Percentiles rank a stretch among this genome's conserved stretches.
Evolutionary conservation across 2,329 filamentous ascomycete species (phyloP).

Genomic region (Byssoonygena ceratinophila): DNA sequence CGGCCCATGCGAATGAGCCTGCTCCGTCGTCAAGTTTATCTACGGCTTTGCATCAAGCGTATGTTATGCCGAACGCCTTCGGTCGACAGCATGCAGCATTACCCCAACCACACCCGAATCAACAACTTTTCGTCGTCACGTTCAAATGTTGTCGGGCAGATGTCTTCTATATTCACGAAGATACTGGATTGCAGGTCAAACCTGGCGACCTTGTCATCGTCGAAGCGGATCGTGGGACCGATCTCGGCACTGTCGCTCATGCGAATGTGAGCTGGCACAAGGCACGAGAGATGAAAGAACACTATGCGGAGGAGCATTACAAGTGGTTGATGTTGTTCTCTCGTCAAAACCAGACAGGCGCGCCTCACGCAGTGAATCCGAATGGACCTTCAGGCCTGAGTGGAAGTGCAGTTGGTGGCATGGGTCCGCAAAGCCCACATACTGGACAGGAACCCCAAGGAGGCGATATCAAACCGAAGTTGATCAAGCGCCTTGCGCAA

Average conservation of each 20-base stretch:
- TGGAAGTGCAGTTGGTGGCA: conserved; percentile 62
- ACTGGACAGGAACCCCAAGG: conserved; percentile 60
- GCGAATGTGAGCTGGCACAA: conserved; percentile 80
- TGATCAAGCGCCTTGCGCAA: conserved; percentile 91
- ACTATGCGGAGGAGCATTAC: conserved; percentile 90
- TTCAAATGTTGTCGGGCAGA: conserved; percentile 96
- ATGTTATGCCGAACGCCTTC: conserved; percentile 31
- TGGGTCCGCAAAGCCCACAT: conserved; percentile 64
- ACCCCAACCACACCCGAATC: conserved; percentile 32
- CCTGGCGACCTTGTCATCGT: conserved; percentile 92
- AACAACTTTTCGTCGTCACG: conserved; percentile 68
- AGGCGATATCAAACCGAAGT: conserved; percentile 80
- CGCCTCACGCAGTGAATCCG: conserved; percentile 32
- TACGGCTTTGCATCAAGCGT: conserved; percentile 31
- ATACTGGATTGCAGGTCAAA: conserved; percentile 81
- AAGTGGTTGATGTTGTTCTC: conserved; percentile 99
- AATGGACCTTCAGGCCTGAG: conserved; percentile 53
- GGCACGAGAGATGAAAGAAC: conserved; percentile 79
- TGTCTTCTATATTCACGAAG: conserved; percentile 94
- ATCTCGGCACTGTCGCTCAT: conserved; percentile 82
- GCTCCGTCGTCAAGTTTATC: conserved; percentile 25
- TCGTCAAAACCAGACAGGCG: conserved; percentile 50
- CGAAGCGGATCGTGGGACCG: conserved; percentile 90
- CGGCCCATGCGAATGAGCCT: conserved; percentile 27
- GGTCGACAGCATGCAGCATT: conserved; percentile 31